phyloP scores from a whole-genome alignment of 2,329 filamentous ascomycete species.

The Fusarium guadeloupense region DNA sequence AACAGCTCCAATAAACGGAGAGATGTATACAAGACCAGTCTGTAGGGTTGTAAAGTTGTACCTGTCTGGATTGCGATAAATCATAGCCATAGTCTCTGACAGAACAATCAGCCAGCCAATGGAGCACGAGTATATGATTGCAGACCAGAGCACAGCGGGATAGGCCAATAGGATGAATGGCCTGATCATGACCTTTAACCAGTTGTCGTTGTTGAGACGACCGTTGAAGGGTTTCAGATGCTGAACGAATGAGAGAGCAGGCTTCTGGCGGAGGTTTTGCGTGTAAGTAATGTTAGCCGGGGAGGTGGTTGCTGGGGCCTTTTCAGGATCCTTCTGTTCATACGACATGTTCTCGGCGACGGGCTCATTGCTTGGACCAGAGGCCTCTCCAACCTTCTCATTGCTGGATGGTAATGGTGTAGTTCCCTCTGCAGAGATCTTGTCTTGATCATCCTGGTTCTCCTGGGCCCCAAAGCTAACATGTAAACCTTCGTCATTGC shows the following conservation, averaged over 20 bases:
- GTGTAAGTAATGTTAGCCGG: conserved; percentile 68
- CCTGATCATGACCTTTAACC: conserved; percentile 77
- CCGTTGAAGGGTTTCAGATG: conserved; percentile 81
- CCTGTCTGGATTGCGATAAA: conserved; percentile 72
- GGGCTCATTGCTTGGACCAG: conserved; percentile 11
- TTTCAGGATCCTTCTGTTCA: conserved; percentile 50
- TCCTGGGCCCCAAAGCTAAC: not conserved
- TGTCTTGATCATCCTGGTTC: not conserved
- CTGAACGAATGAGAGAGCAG: conserved; percentile 74
- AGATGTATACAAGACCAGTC: conserved; percentile 86
- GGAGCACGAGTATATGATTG: conserved; percentile 83
- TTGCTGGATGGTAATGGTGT: not conserved
- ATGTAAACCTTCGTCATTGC: not conserved
- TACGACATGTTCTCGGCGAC: conserved; percentile 31
- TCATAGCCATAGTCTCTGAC: conserved; percentile 82
- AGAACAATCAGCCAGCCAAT: conserved; percentile 95
- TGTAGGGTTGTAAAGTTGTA: conserved; percentile 86
- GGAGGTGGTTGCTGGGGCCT: conserved; percentile 51
- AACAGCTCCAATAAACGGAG: conserved; percentile 86
- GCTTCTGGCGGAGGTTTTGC: conserved; percentile 70
- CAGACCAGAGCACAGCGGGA: conserved; percentile 87
- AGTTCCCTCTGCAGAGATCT: not conserved
- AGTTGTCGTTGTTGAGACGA: conserved; percentile 79
- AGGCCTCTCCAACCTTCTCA: not conserved
- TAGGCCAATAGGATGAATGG: conserved; percentile 89